Evolutionary conservation across 2,329 filamentous ascomycete genomes (phyloP), one percentile per base, ranked within the genome.

Genomic region (Meredithiella fracta): DNA sequence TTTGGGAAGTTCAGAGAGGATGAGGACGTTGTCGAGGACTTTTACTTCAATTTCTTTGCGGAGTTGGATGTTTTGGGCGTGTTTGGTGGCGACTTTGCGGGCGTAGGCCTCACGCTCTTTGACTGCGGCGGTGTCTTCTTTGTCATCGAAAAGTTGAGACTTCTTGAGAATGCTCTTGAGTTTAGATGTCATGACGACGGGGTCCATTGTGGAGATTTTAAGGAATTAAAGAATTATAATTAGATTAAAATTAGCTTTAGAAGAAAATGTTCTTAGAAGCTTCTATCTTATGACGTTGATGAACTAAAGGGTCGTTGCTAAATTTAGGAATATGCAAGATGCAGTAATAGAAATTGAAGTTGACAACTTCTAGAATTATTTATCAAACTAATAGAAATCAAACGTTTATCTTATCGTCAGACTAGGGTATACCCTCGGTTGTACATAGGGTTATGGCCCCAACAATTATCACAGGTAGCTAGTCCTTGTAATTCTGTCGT

Each of bases 51-150:
- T 75, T 51, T 85, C 79, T 67, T 91, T 94, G 64, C 85, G 86
- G 62, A 86, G 76, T 68, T 95, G 85, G 53, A 96, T 81, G 55
- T 87, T 79, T 62, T 77, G 77, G 44, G 91, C 91, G 72, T 96
- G 89, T 64, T 88, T 79, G 58, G 92, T 70, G 52, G 89, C 91
- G 56, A 87, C 76, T 58, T 83, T 77, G 58, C 72, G 73, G 56
- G 71, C 74, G 63, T 71, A 71, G 49, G 42, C 42, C 51, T 59
- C 53, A n/a, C 57, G 40, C 31, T 56, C 54, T 9, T 50, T 44
- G 5, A 34, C 47, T 11, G 51, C 22, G 7, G 52, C 23, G 51
- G 38, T 50, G 34, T 54, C 50, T 25, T 59, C 57, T 34, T 56
- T 26, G 38, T 64, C 59, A 40, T 63, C 59, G 53, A 65, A 63